Conservation (phyloP, 2,329 filamentous ascomycete species). For the Cladophialophora immunda region DNA sequence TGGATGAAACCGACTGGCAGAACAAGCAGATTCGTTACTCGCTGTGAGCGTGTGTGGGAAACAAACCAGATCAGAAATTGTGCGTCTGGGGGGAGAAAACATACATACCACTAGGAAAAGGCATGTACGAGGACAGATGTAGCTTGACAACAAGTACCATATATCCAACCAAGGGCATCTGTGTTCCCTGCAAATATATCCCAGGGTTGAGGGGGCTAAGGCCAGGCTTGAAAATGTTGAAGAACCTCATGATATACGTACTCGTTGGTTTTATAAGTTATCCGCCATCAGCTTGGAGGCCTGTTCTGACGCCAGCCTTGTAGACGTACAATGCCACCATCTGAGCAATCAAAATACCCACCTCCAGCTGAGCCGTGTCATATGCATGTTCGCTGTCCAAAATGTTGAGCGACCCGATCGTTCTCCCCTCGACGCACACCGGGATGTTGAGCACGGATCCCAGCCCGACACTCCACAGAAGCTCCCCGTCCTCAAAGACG, state of each 20-base stretch:
- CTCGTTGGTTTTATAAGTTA: no score
- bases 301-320: neutral
- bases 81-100: neutral
- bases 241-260: no score
- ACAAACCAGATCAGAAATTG: neutral
- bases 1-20: constrained; percentile 40
- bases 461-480: constrained; percentile 12
- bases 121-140: neutral
- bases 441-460: constrained; percentile 21
- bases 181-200: no score
- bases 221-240: no score
- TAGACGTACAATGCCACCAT: neutral
- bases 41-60: constrained; percentile 21
- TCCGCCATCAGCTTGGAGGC: no score
- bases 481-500: constrained; percentile 24
- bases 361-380: neutral
- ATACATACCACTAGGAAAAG: neutral
- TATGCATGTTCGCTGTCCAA: neutral
- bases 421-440: neutral
- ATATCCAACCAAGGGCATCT: no score
- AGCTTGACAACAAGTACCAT: no score
- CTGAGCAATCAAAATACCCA: neutral
- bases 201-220: no score
- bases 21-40: constrained; percentile 39
- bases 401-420: neutral